Base-by-base conservation (phyloP, 805 yeast genomes). In the Zygosaccharomyces gambellarensis region DNA sequence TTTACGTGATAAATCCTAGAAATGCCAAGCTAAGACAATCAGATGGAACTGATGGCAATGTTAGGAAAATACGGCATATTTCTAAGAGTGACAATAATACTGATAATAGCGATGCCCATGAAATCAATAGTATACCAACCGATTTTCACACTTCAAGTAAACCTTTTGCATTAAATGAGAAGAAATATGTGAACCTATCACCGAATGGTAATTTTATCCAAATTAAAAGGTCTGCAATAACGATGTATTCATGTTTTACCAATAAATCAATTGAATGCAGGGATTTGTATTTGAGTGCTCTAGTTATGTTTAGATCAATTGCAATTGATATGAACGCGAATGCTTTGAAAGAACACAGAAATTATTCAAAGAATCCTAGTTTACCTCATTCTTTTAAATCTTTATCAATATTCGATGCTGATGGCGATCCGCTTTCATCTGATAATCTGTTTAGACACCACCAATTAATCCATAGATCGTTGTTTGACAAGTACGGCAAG, bases 161-260 rank as follows among this genome's bases (percentile, higher is more conserved):
- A 4, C 38, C 38, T 4, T 34, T 17, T 4, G 29, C 2, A 12
- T 17, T n/a, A 21, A 29, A n/a, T 29, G 27, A n/a, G 32, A 21
- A 1, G 2, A 51, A 50, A 7, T 54, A 45, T 43, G 49, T 64
- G 7, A 55, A 61, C 50, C 29, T 63, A 14, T 53, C 57, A 1
- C 69, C 70, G 5, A 49, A 48, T 40, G 67, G 67, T 0, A 43
- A 45, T 6, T 54, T 55, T 36, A 44, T 64, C 4, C 57, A 52
- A 22, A 49, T 62, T 4, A 65, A 65, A 36, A 55, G 70, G 39
- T 65, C 70, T 0, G 61, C 68, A 8, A 50, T 58, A 14, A 52
- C 59, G 7, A 46, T 56, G 45, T 57, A 57, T 46, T 47, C 62
- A 1, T 49, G 59, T 3, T 57, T 62, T 40, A 55, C 62, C 3